Evolutionary conservation across 768 basidiomycete genomes (phyloP).

Genomic region (Lactarius evosmus): DNA sequence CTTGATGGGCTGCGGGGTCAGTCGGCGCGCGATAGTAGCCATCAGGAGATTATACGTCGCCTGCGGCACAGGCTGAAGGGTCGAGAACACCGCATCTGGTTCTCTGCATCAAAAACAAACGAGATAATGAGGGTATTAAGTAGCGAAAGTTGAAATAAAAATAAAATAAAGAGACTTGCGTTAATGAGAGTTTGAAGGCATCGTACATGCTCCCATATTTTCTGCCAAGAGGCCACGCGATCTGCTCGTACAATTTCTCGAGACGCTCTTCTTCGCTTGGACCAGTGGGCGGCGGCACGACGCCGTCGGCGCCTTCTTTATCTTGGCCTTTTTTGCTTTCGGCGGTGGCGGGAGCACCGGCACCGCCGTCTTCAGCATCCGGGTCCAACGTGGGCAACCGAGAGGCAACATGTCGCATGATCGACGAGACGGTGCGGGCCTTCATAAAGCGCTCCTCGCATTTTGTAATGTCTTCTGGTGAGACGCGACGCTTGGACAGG

Average conservation of each 20-base stretch:
- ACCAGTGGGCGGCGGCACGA: conserved; percentile 36
- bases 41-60: conserved; percentile 63
- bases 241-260: conserved; percentile 83
- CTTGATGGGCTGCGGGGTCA: conserved; percentile 98
- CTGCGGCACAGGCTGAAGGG: conserved; percentile 56
- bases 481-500: conserved; percentile 96
- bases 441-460: conserved; percentile 99
- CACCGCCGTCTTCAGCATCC: conserved; percentile 33
- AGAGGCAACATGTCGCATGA: conserved; percentile 87
- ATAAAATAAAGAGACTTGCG: conserved; percentile 50
- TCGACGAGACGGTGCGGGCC: conserved; percentile 91
- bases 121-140: conserved; percentile 19
- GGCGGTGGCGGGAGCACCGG: conserved; percentile 31
- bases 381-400: conserved; percentile 54
- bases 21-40: conserved; percentile 84
- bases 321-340: conserved; percentile 44
- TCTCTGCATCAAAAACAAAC: conserved; percentile 49
- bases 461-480: conserved; percentile 97
- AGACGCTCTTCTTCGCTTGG: conserved; percentile 74
- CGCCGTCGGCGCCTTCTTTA: conserved; percentile 40
- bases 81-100: conserved; percentile 75
- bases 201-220: conserved; percentile 96
- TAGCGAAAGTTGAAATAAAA: conserved; percentile 1
- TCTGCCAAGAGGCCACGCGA: conserved; percentile 90
- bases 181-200: conserved; percentile 94